A percentile compares a stretch with the other conserved stretches of the same genome.
These are phyloP conservation scores for Rosa rugosa DNA, from an alignment of 306 rosid species.

Conservation along the genomic window DNA sequence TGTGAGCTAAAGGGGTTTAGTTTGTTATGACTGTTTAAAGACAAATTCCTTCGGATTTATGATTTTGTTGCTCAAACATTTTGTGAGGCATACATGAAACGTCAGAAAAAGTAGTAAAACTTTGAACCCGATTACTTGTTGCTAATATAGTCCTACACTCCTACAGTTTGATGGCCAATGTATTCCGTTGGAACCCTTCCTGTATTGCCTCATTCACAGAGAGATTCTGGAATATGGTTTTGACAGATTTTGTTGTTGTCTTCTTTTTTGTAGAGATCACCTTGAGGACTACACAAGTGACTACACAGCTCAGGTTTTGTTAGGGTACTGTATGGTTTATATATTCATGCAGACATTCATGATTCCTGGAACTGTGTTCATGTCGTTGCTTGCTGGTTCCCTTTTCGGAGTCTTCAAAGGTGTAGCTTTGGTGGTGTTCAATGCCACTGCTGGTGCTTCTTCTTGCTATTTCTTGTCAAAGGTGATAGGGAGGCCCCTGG, in stretches of 20 bases:
- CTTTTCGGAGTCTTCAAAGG: conserved; percentile 90
- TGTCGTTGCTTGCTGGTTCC: conserved; percentile 98
- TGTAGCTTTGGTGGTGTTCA: conserved; percentile 84
- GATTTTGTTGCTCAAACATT: background rate
- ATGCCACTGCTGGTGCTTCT: conserved; percentile 96
- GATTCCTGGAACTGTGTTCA: conserved; percentile 99
- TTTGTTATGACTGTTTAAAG: background rate
- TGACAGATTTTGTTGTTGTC: background rate
- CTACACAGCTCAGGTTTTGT: conserved; percentile 95
- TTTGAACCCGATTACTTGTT: background rate
- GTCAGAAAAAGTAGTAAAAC: background rate
- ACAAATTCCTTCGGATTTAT: background rate
- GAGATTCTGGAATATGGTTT: conserved; percentile 3
- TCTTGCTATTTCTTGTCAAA: conserved; percentile 90
- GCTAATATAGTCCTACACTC: background rate
- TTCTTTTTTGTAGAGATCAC: conserved; percentile 62
- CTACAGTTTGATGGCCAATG: background rate
- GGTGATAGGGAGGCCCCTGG: conserved; percentile 81
- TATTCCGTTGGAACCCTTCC: background rate
- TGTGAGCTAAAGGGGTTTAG: background rate
- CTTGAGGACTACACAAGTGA: conserved; percentile 97
- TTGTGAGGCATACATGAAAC: too few relatives aligned
- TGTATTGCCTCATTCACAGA: background rate
- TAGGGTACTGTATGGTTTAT: conserved; percentile 92
- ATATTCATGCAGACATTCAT: conserved; percentile 99